Evolutionary conservation across 2,329 filamentous ascomycete genomes (phyloP).

Genomic region (Coniochaeta sp.): DNA sequence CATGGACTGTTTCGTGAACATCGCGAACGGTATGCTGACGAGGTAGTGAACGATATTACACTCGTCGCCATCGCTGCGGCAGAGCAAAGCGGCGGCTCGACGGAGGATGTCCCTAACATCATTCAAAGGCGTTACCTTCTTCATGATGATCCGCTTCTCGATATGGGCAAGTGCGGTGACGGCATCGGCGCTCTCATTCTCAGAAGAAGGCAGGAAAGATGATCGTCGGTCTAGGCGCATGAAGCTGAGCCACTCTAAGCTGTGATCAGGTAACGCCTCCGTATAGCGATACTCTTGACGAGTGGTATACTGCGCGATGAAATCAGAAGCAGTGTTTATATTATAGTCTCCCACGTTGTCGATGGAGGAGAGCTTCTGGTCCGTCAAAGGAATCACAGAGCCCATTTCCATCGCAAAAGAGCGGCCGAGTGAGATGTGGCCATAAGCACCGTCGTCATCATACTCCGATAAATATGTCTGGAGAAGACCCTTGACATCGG

Average conservation of each 20-base stretch:
- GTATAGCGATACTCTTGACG: slow-evolving; percentile 92
- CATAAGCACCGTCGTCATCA: slow-evolving; percentile 83
- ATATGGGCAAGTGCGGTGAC: slow-evolving; percentile 64
- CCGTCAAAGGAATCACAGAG: slow-evolving; percentile 73
- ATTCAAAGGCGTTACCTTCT: slow-evolving; percentile 61
- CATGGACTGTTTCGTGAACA: slow-evolving; percentile 93
- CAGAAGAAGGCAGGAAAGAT: slow-evolving; percentile 43
- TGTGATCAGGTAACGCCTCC: slow-evolving; percentile 63
- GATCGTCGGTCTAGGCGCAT: slow-evolving; percentile 46
- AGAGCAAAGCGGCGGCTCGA: slow-evolving; percentile 79
- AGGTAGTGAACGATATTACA: slow-evolving; percentile 77
- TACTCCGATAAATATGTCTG: slow-evolving; percentile 96
- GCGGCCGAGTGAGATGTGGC: slow-evolving; percentile 83
- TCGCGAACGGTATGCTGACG: slow-evolving; percentile 83
- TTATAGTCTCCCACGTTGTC: slow-evolving; percentile 64
- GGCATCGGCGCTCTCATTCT: slow-evolving; percentile 48
- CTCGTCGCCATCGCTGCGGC: slow-evolving; percentile 66
- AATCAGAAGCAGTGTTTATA: slow-evolving; percentile 91
- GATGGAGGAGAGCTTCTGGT: slow-evolving; percentile 78
- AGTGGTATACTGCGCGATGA: slow-evolving; percentile 93
- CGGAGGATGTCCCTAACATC: slow-evolving; percentile 78
- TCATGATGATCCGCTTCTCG: slow-evolving; percentile 60
- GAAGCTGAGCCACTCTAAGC: slow-evolving; percentile 56
- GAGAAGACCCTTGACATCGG: slow-evolving; percentile 90
- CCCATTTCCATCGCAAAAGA: slow-evolving; percentile 95